Conservation (phyloP, 257 asterid species). For the Jacaranda mimosifolia region DNA sequence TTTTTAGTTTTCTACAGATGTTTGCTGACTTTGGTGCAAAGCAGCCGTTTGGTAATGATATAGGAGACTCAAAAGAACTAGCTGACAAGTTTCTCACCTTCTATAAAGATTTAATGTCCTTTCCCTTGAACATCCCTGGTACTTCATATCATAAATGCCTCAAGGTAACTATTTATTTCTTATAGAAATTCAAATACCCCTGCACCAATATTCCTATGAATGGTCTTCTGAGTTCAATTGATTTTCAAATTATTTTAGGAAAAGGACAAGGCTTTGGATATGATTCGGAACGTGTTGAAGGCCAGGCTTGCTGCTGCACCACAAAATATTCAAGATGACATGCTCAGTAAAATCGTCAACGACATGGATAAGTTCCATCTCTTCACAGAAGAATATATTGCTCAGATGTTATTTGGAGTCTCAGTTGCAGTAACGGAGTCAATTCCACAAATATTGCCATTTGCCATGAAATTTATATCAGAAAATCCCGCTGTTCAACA, state of each 20-base stretch:
- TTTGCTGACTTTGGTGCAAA: conserved; percentile 34
- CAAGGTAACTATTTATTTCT: conserved; percentile 1
- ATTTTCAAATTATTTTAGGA: neutral
- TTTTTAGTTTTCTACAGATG: conserved; percentile 20
- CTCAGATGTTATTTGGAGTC: conserved; percentile 10
- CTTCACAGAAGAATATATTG: conserved; percentile 30
- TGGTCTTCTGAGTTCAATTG: too few relatives aligned
- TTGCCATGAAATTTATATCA: conserved; percentile 34
- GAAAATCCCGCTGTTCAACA: conserved; percentile 33
- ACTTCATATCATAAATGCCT: conserved; percentile 38
- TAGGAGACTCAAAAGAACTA: neutral
- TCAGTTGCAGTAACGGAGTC: conserved; percentile 24
- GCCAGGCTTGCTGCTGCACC: conserved; percentile 9
- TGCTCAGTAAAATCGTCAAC: conserved; percentile 27
- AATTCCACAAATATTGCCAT: conserved; percentile 10
- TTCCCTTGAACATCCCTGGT: conserved; percentile 50
- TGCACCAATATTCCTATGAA: too few relatives aligned
- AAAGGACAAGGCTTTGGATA: conserved; percentile 13
- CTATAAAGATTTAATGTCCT: conserved; percentile 25
- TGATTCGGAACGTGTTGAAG: neutral
- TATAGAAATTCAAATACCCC: too few relatives aligned
- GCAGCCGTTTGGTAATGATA: conserved; percentile 24
- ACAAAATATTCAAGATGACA: neutral
- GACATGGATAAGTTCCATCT: conserved; percentile 29
- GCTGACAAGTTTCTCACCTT: neutral